Percentiles rank a stretch among this genome's conserved stretches.
Evolutionary conservation across 164 flowering plant genomes (phyloP).

Genomic region (Piper longum): DNA sequence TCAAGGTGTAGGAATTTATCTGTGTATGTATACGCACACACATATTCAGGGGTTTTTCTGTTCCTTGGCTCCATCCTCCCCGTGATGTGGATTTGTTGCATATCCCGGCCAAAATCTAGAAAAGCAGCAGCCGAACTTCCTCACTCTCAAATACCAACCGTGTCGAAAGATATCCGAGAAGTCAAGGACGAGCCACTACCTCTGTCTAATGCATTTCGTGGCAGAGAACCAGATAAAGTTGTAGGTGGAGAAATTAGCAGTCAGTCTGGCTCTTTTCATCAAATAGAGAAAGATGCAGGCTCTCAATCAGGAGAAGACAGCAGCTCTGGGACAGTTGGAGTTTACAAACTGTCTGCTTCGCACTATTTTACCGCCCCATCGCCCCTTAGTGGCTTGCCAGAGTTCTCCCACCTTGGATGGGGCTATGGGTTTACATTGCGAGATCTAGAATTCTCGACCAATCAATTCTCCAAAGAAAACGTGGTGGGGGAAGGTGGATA

Average conservation of each 20-base stretch:
- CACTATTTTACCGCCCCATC: constrained; percentile 47
- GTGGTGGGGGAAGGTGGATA: constrained; percentile 85
- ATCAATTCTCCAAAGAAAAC: constrained; percentile 61
- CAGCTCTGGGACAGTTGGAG: constrained; percentile 14
- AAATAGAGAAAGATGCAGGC: constrained; percentile 42
- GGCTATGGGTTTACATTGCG: constrained; percentile 92
- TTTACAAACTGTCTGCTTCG: constrained; percentile 26
- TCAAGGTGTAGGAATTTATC: constrained; percentile 61
- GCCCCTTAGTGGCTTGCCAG: constrained; percentile 70
- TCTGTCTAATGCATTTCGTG: constrained; percentile 3
- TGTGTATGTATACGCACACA: too few species aligned
- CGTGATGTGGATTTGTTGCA: constrained; percentile 39
- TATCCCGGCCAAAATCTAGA: constrained; percentile 46
- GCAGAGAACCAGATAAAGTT: constrained; percentile 46
- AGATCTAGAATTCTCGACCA: constrained; percentile 70
- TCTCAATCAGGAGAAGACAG: constrained; percentile 43
- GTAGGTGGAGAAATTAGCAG: constrained; percentile 33
- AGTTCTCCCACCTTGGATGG: constrained; percentile 88
- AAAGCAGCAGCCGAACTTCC: constrained; percentile 30
- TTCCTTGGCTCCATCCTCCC: constrained; percentile 37
- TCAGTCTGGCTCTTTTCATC: constrained; percentile 50
- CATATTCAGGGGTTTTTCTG: constrained; percentile 23
- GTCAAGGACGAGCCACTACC: constrained; percentile 12
- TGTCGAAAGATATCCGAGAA: constrained; percentile 67
- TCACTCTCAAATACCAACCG: constrained; percentile 28